phyloP scores from a whole-genome alignment of 768 basidiomycete species.

The Lentinula edodes region DNA sequence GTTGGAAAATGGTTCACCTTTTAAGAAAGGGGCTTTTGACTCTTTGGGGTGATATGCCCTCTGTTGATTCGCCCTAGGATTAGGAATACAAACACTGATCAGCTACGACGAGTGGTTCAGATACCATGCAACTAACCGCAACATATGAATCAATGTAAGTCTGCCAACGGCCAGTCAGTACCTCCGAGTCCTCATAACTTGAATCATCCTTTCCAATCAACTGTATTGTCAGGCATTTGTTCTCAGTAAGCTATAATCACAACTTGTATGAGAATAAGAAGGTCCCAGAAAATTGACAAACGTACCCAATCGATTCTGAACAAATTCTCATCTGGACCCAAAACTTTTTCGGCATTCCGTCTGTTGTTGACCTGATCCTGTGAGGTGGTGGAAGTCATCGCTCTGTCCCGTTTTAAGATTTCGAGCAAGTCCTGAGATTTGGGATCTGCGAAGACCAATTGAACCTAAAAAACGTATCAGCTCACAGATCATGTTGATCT shows the following conservation, averaged over 20 bases:
- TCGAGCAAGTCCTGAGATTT: slow-evolving; percentile 73
- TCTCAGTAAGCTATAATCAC: slow-evolving; percentile 48
- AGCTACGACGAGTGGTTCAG: not conserved
- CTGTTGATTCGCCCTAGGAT: slow-evolving; percentile 50
- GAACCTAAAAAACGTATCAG: slow-evolving; percentile 41
- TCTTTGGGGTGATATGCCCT: slow-evolving; percentile 42
- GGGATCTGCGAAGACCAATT: slow-evolving; percentile 59
- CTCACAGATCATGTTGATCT: slow-evolving; percentile 24
- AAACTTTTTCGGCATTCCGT: slow-evolving; percentile 59
- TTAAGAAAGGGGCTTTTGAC: slow-evolving; percentile 59
- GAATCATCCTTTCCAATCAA: slow-evolving; percentile 77
- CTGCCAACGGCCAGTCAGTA: slow-evolving; percentile 74
- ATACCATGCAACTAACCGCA: slow-evolving; percentile 35
- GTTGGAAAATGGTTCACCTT: slow-evolving; percentile 35
- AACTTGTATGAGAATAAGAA: not conserved
- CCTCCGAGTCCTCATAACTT: slow-evolving; percentile 70
- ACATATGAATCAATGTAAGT: slow-evolving; percentile 74
- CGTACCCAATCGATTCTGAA: slow-evolving; percentile 80
- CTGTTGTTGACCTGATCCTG: slow-evolving; percentile 71
- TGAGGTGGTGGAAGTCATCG: slow-evolving; percentile 49
- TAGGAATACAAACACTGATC: not conserved
- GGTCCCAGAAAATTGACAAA: not conserved
- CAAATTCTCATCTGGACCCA: slow-evolving; percentile 73
- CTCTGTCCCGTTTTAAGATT: slow-evolving; percentile 62
- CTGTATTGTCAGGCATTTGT: slow-evolving; percentile 66